Percentiles rank a stretch among this genome's conserved stretches.
These are phyloP conservation scores for Arthrobotrys entomopaga DNA, from an alignment of 2,329 filamentous ascomycete genomes.

Conservation along the genomic window DNA sequence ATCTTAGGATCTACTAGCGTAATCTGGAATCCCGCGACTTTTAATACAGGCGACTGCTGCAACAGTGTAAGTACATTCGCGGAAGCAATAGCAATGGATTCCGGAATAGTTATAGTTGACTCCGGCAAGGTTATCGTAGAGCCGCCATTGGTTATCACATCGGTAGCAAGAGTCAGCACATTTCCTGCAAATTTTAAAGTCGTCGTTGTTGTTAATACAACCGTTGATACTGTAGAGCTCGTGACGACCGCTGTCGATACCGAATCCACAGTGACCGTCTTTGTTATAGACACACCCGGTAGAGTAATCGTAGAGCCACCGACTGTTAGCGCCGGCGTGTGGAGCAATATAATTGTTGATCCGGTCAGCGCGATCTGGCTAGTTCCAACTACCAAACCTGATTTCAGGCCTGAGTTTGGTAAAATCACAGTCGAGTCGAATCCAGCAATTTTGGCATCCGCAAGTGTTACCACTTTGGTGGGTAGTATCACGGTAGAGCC, in stretches of 20 bases:
- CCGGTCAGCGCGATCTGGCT: neutral
- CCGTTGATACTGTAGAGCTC: neutral
- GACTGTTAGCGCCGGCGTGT: neutral
- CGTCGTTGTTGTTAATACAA: neutral
- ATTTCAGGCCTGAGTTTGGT: neutral
- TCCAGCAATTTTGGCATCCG: neutral
- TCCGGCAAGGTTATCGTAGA: neutral
- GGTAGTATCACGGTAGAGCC: neutral
- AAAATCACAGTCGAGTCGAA: conserved; percentile 7
- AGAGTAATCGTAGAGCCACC: conserved; percentile 1
- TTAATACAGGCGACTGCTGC: neutral
- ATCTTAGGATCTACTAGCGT: neutral
- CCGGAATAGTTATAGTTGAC: neutral
- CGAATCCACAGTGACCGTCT: neutral
- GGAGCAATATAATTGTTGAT: neutral
- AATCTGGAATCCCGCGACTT: neutral
- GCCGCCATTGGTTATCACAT: neutral
- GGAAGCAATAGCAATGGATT: neutral
- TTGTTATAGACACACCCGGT: neutral
- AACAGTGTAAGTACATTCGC: neutral
- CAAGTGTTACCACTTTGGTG: neutral
- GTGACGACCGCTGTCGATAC: neutral
- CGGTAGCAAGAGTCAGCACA: neutral
- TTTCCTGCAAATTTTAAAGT: neutral
- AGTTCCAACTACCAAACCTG: neutral